Base-by-base conservation (phyloP, 345 rosid genomes). In the Trapa incisa region DNA sequence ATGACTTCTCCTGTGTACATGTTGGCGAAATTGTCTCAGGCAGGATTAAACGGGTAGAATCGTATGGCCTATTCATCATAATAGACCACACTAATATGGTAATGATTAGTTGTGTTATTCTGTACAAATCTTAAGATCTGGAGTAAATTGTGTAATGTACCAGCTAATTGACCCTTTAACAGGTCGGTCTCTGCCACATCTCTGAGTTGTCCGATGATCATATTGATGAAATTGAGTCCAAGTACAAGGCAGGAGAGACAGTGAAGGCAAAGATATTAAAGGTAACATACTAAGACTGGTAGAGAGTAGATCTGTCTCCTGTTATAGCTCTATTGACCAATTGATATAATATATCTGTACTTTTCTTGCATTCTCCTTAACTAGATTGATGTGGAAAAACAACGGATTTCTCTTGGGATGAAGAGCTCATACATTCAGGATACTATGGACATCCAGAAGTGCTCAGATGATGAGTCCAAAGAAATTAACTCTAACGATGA, bases 101-200 rank as follows among this genome's bases (percentile, higher is more conserved):
- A 89, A 29, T 39, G 6, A 9, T 48, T n/a, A 45, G 7, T 11
- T 57, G 13, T 15, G 42, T 10, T 50, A 15, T 16, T 50, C 22
- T 14, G 15, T 67, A 22, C 17, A 14, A 13, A 32, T 67, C 54
- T 56, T 29, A 37, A 12, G 16, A 48, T 42, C 15, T 10, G 37
- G 37, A 43, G 53, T 39, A n/a, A 65, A 43, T 43, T 35, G 43
- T 41, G 43, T 12, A 17, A 16, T 37, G 10, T 15, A 35, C 32
- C 1, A 65, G 8, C 17, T 67, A 37, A 42, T 17, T 8, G 37
- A 37, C 45, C 53, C 68, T 47, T 37, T 75, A 62, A 56, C 72
- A 94, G 99, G 97, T 91, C 78, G 99, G 99, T 61, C 82, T 94
- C 66, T 94, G 97, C 72, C 97, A 94, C 73, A 76, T 78, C 64